Evolutionary conservation across 1,284 basidiomycete genomes (phyloP), one percentile per base, ranked within the genome.

Genomic region (Trichosporon sp.): DNA sequence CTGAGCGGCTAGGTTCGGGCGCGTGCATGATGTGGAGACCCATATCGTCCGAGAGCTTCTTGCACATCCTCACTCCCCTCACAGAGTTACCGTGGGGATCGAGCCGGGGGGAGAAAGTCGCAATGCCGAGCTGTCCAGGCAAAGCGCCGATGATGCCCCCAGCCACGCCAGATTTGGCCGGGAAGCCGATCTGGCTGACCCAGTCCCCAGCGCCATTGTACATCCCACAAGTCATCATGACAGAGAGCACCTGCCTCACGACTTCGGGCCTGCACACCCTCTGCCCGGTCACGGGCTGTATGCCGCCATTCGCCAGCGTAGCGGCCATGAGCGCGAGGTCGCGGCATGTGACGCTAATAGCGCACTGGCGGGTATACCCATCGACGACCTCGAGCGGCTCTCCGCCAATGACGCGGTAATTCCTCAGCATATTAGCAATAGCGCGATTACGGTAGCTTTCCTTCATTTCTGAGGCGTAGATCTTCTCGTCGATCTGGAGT

Each of bases 221-320:
- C 66, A 68, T 68, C 5, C 66, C 66, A 27, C 66, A 68, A 27
- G 63, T 64, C 57, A 68, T 56, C 64, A 68, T 65, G 59, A 68
- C 66, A 56, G 49, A 57, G 13, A 68, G 60, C 7, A 56, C 49
- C 57, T 65, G 66, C 36, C 60, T 59, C n/a, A 68, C 64, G 56
- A 65, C 62, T 21, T 65, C 49, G 34, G 40, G 61, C 32, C 62
- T 44, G 5, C 63, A 59, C 27, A 68, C 62, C 13, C 59, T 59
- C 36, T 62, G 19, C 21, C 62, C 61, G 3, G 66, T 68, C n/a
- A 68, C 40, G 23, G 66, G 66, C 62, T 68, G 66, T 19, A 68
- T 37, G 32, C 66, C 66, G 57, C 64, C 64, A 54, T 68, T 68
- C 10, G 64, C 57, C 2, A 68, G 58, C 27, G 64, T 65, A 23